Evolutionary conservation across 1,284 basidiomycete genomes (phyloP), one percentile per base, ranked within the genome.

Genomic region (Ganoderma lingzhi): DNA sequence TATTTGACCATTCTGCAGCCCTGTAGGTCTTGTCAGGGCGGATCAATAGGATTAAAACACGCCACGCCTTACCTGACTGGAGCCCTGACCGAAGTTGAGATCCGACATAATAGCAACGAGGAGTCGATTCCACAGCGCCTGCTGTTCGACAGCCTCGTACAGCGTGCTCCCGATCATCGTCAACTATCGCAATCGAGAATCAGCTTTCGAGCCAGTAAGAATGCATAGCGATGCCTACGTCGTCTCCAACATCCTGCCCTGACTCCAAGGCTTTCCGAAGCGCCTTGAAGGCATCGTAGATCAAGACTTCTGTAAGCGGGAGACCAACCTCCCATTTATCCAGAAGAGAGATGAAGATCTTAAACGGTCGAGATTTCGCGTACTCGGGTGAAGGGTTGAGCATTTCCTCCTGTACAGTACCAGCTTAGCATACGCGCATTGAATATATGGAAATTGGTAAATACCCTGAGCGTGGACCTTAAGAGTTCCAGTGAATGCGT

Each of bases 291-390:
- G 93, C 87, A 73, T 98, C 94, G 67, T 95, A 89, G 4, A 95
- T 89, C 44, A 98, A 82, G 1, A 84, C 85, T 59, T 94, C 90
- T 0, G 96, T 97, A 35, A 99, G 81, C 0, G 89, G 86, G 23
- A 89, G 89, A 0, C 97, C 97, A 63, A 99, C 92, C 80, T 98
- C 96, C 94, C 96, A 98, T 80, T 98, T 98, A 81, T 99, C 98
- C 71, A 99, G 84, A 19, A 99, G 81, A 0, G 96, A 97, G 37
- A 99, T 91, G 79, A 98, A 97, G 60, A 99, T 94, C 80, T 97
- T 97, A 86, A 96, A 99, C 0, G 98, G 96, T 19, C 93, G 88
- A 0, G 93, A 90, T 71, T 93, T 92, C 0, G 90, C 85, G 70
- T 92, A 90, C 69, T 96, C 92, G 60, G 86, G 83, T 0, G 89